These are phyloP conservation scores for Blechomonas ayalai DNA, from an alignment of 208 protist genomes.

Conservation along the genomic window DNA sequence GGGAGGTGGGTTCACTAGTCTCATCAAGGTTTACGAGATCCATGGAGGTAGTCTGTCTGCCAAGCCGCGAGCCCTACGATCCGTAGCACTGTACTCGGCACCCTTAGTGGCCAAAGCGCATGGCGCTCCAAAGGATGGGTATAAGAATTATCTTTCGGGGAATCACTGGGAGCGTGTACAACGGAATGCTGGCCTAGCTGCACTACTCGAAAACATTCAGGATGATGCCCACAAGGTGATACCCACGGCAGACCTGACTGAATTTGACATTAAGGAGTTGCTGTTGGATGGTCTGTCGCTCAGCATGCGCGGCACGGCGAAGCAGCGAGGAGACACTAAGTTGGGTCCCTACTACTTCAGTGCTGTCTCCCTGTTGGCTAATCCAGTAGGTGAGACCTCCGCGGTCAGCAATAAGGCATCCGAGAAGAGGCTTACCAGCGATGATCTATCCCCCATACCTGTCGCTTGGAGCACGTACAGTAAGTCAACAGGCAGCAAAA, in stretches of 20 bases:
- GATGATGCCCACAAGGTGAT: no score
- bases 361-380: neutral
- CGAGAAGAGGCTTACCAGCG: neutral
- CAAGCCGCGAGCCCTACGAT: no score
- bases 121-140: neutral
- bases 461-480: no score
- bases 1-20: no score
- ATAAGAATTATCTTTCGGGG: slow-evolving; percentile 1
- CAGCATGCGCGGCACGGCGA: neutral
- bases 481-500: neutral
- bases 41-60: no score
- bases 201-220: neutral
- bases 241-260: neutral
- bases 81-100: no score
- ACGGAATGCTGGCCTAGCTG: neutral
- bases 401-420: neutral
- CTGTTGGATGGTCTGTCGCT: neutral
- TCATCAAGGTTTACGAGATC: no score
- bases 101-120: no score
- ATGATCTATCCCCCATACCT: slow-evolving; percentile 1
- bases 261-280: neutral
- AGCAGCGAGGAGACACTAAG: neutral
- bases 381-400: neutral
- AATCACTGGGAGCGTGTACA: slow-evolving; percentile 1
- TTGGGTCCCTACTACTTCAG: slow-evolving; percentile 2